These are phyloP conservation scores for Penicillium sp. DNA, from an alignment of 2,329 filamentous ascomycete species.

Conservation along the genomic window DNA sequence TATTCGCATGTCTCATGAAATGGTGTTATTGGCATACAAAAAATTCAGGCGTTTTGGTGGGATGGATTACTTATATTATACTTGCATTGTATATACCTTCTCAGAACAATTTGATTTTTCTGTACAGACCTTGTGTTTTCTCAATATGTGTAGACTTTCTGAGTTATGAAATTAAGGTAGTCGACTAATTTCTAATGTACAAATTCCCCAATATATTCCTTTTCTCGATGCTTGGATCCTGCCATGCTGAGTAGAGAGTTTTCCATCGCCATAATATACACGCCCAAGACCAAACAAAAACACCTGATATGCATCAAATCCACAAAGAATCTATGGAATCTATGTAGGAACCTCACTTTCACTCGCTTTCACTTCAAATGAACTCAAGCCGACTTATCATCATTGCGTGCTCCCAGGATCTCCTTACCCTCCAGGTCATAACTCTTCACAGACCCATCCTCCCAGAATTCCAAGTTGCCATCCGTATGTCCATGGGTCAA, in stretches of 20 bases:
- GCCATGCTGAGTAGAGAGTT: conserved; percentile 21
- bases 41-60: conserved; percentile 21
- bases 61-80: conserved; percentile 6
- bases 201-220: conserved; percentile 3
- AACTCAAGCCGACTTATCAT: conserved; percentile 6
- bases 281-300: not conserved
- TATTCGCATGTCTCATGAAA: conserved; percentile 14
- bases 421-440: conserved; percentile 11
- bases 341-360: not conserved
- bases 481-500: conserved; percentile 69
- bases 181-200: conserved; percentile 6
- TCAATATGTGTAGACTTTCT: conserved; percentile 1
- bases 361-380: not conserved
- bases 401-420: conserved; percentile 4
- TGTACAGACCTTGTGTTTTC: conserved; percentile 7
- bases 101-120: conserved; percentile 18
- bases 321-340: not conserved
- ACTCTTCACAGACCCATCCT: conserved; percentile 51
- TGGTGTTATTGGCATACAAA: conserved; percentile 18
- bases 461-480: conserved; percentile 89
- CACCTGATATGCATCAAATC: conserved; percentile 1
- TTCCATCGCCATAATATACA: conserved; percentile 10
- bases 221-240: conserved; percentile 17
- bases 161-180: not conserved
- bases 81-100: conserved; percentile 19